Base-by-base conservation (phyloP, 768 basidiomycete genomes). In the Auricularia heimuer region DNA sequence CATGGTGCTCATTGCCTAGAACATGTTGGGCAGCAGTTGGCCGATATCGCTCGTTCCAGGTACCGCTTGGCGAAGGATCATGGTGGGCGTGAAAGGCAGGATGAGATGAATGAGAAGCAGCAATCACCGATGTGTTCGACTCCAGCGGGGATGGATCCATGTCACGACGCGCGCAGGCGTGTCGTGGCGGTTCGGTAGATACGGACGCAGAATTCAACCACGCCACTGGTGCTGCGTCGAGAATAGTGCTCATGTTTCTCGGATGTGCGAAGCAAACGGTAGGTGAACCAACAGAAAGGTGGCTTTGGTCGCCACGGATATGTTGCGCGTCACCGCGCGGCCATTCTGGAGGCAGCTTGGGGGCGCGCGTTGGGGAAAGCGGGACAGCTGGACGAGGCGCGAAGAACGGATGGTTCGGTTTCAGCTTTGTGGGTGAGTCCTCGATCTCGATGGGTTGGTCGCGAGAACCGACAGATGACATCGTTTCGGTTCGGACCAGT, bases 31-130 rank as follows among this genome's bases (percentile, higher is more conserved):
- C 91, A 51, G 80, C 77, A 63, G 80, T 81, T 33, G 94, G 94
- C 21, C 83, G 84, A 83, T 89, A 94, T 69, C 83, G 87, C 58
- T 87, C 84, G 21, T 81, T 75, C 92, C 93, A 95, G 12, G 82
- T 74, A 47, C 83, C 80, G 45, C 80, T 77, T 47, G 76, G 21
- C 12, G 51, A 61, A 42, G 56, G 18, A n/a, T 34, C 8, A 11
- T 14, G 39, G 7, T 42, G 7, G 39, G 39, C 39, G 39, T 42
- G 39, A 42, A 42, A 42, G 39, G 12, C 39, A 14, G 39, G 39
- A 42, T 42, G 39, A 14, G 12, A 8, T 14, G 39, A 42, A 14
- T 14, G 39, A 7, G 39, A 14, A 42, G 39, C 39, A 42, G 39
- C 39, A 42, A 14, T 7, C 39, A 14, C 7, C 39, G 39, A 42